Evolutionary conservation across 2,329 filamentous ascomycete genomes (phyloP), one percentile per base, ranked within the genome.

Genomic region (Aspergillus vadensis): DNA sequence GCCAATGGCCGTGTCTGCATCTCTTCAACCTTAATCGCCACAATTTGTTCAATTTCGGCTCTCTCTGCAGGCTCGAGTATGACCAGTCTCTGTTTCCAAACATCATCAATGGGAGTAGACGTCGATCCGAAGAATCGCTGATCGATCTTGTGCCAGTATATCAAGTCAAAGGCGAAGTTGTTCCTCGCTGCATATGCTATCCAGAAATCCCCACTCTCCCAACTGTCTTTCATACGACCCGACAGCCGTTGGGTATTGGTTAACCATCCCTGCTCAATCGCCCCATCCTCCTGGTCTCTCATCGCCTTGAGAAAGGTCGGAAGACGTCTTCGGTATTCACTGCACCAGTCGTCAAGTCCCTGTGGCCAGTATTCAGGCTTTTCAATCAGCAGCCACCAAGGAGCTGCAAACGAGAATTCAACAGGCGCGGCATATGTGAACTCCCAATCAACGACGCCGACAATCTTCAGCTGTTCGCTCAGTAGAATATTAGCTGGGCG

Each of bases 361-460:
- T 23, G 19, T 44, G 41, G 41, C 71, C 68, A 73, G 57, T 68
- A 64, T 52, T 71, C 69, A 30, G 67, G 71, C 17, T 59, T 63
- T 50, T 69, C 67, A 10, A 73, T 54, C 36, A 72, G 63, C 27
- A 72, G 61, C 72, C 69, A 72, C 60, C 65, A 71, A 19, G 66
- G 41, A 23, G 19, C 19, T 3, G 41, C 5, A 14, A 23, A 44
- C 2, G 41, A 21, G 21, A 21, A 44, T 14, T 44, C 41, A 10
- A 19, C 19, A 6, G 41, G 64, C 17, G 68, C 70, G 50, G 67
- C 67, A 47, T 73, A 69, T 10, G 63, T 62, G 56, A 69, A 72
- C 49, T 71, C 70, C 70, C 68, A 73, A 53, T 73, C 69, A 21
- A 73, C 61, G 3, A 70, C 68, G 32, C 60, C 67, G 25, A 53